Evolutionary conservation across 78 protist genomes (phyloP).

Genomic region (Dictyostelium discoideum): dicty_2.7 NC_007089.4:1543001-1543500

Average conservation of each 20-base stretch:
- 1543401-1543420: neutral
- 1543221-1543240: neutral
- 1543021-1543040: conserved; percentile 42
- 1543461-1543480: neutral
- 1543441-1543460: too few species aligned
- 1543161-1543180: neutral
- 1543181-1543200: neutral
- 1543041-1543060: conserved; percentile 42
- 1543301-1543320: conserved; percentile 38
- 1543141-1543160: neutral
- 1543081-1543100: neutral
- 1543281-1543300: neutral
- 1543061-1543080: conserved; percentile 30
- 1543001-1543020: conserved; percentile 30
- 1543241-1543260: neutral
- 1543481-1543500: neutral
- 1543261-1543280: neutral
- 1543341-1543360: conserved; percentile 36
- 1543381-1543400: conserved; percentile 52
- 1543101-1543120: neutral
- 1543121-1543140: neutral
- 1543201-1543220: neutral
- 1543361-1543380: conserved; percentile 11
- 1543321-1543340: conserved; percentile 21
- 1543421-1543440: neutral